Percentiles rank a stretch among this genome's conserved stretches.
These are phyloP conservation scores for Trypanosoma grayi DNA, from an alignment of 208 protist species.

Conservation along the genomic window DNA sequence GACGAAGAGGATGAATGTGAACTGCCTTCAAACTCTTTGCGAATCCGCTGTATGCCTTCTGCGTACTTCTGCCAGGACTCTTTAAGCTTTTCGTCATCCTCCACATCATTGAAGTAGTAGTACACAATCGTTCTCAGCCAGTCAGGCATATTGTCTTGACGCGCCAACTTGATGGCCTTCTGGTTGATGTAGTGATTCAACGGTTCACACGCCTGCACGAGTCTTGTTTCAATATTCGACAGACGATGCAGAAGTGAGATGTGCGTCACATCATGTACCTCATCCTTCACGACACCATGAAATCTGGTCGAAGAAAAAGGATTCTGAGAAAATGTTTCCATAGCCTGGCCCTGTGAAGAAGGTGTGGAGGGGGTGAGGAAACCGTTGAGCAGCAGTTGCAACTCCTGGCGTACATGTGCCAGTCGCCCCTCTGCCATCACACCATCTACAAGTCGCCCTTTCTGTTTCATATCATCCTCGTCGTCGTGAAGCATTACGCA, in stretches of 20 bases:
- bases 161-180: constrained; percentile 32
- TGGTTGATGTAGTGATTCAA: constrained; percentile 26
- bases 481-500: constrained; percentile 50
- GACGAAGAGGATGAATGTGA: not conserved
- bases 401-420: constrained; percentile 33
- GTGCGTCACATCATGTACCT: constrained; percentile 27
- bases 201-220: constrained; percentile 28
- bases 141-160: constrained; percentile 49
- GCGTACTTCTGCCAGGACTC: not conserved
- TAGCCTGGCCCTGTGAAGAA: not conserved
- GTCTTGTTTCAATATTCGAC: constrained; percentile 26
- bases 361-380: constrained; percentile 17
- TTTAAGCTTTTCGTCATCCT: constrained; percentile 35
- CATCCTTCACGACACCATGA: constrained; percentile 40
- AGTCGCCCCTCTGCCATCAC: constrained; percentile 41
- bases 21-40: constrained; percentile 22
- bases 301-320: constrained; percentile 67
- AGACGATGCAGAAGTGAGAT: constrained; percentile 33
- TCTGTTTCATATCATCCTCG: constrained; percentile 24
- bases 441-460: constrained; percentile 6
- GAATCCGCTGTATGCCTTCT: constrained; percentile 23
- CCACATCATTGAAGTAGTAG: constrained; percentile 56
- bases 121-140: constrained; percentile 53
- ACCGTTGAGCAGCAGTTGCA: constrained; percentile 68
- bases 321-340: constrained; percentile 40